Evolutionary conservation across 2,329 filamentous ascomycete genomes (phyloP).

Genomic region (Xylaria digitata): DNA sequence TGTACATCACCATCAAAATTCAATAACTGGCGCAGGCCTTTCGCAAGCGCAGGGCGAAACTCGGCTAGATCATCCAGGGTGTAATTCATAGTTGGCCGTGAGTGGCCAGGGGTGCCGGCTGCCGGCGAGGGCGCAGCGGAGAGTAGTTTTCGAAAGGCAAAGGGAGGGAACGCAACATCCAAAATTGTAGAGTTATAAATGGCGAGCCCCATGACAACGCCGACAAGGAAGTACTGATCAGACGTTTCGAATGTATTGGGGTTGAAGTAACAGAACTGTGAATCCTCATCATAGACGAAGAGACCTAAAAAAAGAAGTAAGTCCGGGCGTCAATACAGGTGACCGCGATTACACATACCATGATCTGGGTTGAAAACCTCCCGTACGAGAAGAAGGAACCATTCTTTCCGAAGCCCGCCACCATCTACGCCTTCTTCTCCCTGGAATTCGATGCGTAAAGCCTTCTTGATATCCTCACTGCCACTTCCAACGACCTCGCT

Average conservation of each 20-base stretch:
- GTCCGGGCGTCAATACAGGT: slow-evolving; percentile 8
- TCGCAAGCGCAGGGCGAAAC: slow-evolving; percentile 79
- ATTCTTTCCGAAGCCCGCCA: slow-evolving; percentile 90
- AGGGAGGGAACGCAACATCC: slow-evolving; percentile 87
- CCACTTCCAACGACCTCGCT: slow-evolving; percentile 85
- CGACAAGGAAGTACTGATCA: slow-evolving; percentile 91
- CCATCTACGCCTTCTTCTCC: slow-evolving; percentile 94
- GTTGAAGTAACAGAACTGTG: slow-evolving; percentile 92
- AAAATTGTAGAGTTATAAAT: slow-evolving; percentile 97
- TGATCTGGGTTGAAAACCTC: slow-evolving; percentile 93
- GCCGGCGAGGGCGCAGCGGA: slow-evolving; percentile 75
- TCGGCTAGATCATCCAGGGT: slow-evolving; percentile 85
- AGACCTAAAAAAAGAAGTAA: slow-evolving; percentile 67
- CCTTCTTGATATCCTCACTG: slow-evolving; percentile 90
- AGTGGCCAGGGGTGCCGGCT: slow-evolving; percentile 65
- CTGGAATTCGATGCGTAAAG: slow-evolving; percentile 83
- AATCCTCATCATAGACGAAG: slow-evolving; percentile 92
- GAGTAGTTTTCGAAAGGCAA: slow-evolving; percentile 88
- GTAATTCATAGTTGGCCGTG: slow-evolving; percentile 74
- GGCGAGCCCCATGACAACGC: slow-evolving; percentile 85
- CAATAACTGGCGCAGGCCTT: slow-evolving; percentile 78
- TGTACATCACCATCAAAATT: slow-evolving; percentile 89
- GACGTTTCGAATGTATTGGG: slow-evolving; percentile 89
- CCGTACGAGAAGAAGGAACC: slow-evolving; percentile 88
- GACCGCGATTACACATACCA: slow-evolving; percentile 64